Evolutionary conservation across 73 alveolate genomes (phyloP), one percentile per base, ranked within the genome.

Genomic region (Paramecium sexaurelia): DNA sequence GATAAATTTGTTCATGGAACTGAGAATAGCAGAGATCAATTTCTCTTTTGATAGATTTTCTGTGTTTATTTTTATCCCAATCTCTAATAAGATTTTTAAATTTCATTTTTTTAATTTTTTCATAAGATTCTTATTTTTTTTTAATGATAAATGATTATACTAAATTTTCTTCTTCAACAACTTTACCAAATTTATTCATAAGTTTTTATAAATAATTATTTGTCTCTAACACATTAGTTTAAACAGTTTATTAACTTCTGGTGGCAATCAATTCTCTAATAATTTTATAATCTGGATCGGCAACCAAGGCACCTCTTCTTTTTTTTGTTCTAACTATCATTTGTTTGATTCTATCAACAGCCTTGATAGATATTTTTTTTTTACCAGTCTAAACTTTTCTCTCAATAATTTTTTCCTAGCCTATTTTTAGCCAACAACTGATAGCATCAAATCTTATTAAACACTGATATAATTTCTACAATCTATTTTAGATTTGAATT

Each of bases 301-400:
- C 61, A 73, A 20, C 45, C 35, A 73, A 35, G 17, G 57, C 83
- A 9, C 82, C 86, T 36, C 86, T 71, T 36, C 86, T 71, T 47
- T 47, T 47, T 35, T 71, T 71, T 2, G 86, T 17, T 36, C 86
- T 71, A 13, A 29, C 43, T 10, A 71, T 20, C 43, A 71, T 19
- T 40, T 71, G 11, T 33, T 71, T 71, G 15, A 71, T 71, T n/a
- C 56, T 71, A 71, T 71, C 56, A 33, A 71, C 86, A 71, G 86
- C 86, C 86, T 27, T 71, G 15, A 11, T 32, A 35, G 0, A 3
- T 15, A 29, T 3, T 10, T 6, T 3, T 13, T 4, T n/a, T 73
- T 6, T 73, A 73, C 87, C 32, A 29, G 3, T 73, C 56, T 73
- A 37, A 73, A 73, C 24, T 73, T 73, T 20, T 73, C 55, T 73